These are phyloP conservation scores for Uncinocarpus reesii DNA, from an alignment of 2,329 filamentous ascomycete species.

Conservation along the genomic window DNA sequence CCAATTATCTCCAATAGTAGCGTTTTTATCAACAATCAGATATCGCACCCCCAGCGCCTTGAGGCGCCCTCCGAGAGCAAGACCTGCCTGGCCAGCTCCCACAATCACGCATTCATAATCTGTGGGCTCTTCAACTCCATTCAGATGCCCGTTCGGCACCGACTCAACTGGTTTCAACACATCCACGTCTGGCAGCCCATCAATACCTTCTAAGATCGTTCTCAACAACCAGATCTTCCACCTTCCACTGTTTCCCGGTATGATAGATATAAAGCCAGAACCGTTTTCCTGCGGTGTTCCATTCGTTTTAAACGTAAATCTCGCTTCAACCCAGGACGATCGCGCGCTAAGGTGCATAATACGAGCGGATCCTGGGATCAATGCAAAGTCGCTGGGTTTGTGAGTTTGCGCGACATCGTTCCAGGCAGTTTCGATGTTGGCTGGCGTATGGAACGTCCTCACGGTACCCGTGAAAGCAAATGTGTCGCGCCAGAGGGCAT, in stretches of 20 bases:
- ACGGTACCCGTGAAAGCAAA: slow-evolving; percentile 21
- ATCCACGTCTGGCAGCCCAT: slow-evolving; percentile 19
- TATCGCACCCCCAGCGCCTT: slow-evolving; percentile 34
- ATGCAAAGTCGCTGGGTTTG: slow-evolving; percentile 10
- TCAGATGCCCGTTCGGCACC: neutral
- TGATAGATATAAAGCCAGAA: slow-evolving; percentile 19
- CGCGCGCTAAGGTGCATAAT: slow-evolving; percentile 7
- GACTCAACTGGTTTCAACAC: slow-evolving; percentile 8
- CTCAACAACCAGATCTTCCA: slow-evolving; percentile 24
- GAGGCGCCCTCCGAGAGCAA: slow-evolving; percentile 36
- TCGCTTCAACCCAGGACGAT: slow-evolving; percentile 18
- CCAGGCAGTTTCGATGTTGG: slow-evolving; percentile 19
- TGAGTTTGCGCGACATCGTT: slow-evolving; percentile 11
- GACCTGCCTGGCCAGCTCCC: slow-evolving; percentile 38
- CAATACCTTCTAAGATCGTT: slow-evolving; percentile 21
- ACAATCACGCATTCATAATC: slow-evolving; percentile 27
- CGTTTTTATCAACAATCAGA: slow-evolving; percentile 39
- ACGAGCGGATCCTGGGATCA: slow-evolving; percentile 13
- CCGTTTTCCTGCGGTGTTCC: slow-evolving; percentile 13
- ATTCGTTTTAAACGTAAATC: slow-evolving; percentile 18
- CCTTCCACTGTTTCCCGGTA: slow-evolving; percentile 13
- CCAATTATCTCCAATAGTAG: slow-evolving; percentile 31
- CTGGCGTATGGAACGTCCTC: slow-evolving; percentile 20
- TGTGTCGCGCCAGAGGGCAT: slow-evolving; percentile 23
- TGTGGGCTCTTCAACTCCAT: neutral